Base-by-base conservation (phyloP, 2,329 filamentous ascomycete genomes). In the Clarireedia monteithiana region DNA sequence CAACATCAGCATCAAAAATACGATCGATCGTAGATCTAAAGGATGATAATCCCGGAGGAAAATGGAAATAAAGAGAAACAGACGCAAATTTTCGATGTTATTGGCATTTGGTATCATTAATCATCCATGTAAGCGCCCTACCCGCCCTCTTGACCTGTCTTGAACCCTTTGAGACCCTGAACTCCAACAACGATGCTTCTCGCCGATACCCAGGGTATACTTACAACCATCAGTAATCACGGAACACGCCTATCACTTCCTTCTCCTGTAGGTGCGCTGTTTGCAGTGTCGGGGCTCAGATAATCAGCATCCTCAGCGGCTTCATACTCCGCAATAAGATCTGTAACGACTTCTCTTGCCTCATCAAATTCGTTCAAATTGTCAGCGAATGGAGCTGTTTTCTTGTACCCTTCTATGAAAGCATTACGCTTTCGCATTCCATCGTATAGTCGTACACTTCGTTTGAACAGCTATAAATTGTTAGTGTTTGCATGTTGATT, bases 381-480 rank as follows among this genome's bases (percentile, higher is more conserved):
- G 62, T 97, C 92, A 0, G 89, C 80, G 72, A 99, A 99, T 1
- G 91, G 90, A 0, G 90, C 86, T 58, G 95, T 95, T 71, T 94
- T 94, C 75, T 96, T 97, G 75, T 99, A 99, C 48, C 84, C 85
- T 66, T 99, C 94, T 67, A 99, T 81, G 72, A 97, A 99, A 50
- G 94, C 94, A 70, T 97, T 97, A 51, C 92, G 88, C 74, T 97
- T 97, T 57, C 94, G 83, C 77, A 99, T 87, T 26, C 88, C 86
- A 66, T 96, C 91, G 73, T 97, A 99, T 69, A 95, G 92, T 60
- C 83, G 82, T 14, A 96, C 82, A 60, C 97, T 96, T 46, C 92
- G 84, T 71, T 95, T 96, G 77, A 99, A 99, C 9, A 99, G 80
- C 74, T 86, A 30, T 55, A 44, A 49, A 45, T 14, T 15, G 7